phyloP scores from a whole-genome alignment of 2,329 filamentous ascomycete species.

The Rhynchosporium agropyri region DNA sequence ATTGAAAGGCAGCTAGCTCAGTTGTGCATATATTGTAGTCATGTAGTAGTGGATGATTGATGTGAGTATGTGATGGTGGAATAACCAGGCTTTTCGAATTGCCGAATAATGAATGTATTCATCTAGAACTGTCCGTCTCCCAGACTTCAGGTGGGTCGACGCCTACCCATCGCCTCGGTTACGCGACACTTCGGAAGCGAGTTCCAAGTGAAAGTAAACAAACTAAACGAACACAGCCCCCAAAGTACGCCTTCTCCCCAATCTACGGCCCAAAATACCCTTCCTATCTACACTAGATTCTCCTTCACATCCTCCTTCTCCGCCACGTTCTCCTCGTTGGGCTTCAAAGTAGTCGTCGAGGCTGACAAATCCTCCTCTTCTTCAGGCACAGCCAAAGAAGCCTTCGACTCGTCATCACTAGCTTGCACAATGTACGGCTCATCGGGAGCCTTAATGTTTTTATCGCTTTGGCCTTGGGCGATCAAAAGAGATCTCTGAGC shows the following conservation, averaged over 20 bases:
- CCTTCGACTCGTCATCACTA: slow-evolving; percentile 5
- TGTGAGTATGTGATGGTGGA: no score
- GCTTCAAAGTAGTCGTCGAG: slow-evolving; percentile 36
- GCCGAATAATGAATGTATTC: not conserved
- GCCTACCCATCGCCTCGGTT: not conserved
- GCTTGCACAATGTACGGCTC: slow-evolving; percentile 25
- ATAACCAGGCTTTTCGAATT: no score
- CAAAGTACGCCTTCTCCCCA: not conserved
- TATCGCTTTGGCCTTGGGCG: slow-evolving; percentile 17
- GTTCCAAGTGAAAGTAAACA: not conserved
- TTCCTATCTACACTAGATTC: slow-evolving; percentile 33
- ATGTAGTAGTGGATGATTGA: no score
- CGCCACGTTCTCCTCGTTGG: slow-evolving; percentile 15
- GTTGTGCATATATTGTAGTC: not conserved
- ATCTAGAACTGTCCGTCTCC: not conserved
- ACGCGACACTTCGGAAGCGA: not conserved
- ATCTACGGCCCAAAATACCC: not conserved
- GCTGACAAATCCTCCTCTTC: slow-evolving; percentile 34
- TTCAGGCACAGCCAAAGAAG: slow-evolving; percentile 2
- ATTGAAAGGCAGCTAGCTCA: not conserved
- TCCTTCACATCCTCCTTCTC: slow-evolving; percentile 16
- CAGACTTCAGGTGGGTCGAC: not conserved
- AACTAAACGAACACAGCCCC: slow-evolving; percentile 4
- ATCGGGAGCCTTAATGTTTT: slow-evolving; percentile 28
- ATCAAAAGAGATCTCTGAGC: slow-evolving; percentile 22